Percentiles rank a stretch among this genome's conserved stretches.
Conservation (phyloP, 2,329 filamentous ascomycete species). For the Trichophyton equinum region DNA sequence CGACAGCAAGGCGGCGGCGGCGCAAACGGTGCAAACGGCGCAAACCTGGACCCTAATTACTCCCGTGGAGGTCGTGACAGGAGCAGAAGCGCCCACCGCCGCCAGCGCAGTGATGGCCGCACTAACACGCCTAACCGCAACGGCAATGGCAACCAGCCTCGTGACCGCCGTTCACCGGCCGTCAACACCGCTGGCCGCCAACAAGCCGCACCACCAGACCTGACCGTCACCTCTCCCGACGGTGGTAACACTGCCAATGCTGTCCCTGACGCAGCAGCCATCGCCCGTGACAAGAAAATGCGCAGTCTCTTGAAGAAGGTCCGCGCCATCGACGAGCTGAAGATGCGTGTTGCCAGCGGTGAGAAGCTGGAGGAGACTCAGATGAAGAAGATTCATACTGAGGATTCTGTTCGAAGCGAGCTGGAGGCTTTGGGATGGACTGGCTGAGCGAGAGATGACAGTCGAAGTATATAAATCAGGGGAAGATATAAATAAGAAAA, state of each 20-base stretch:
- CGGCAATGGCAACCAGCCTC: slow-evolving; percentile 5
- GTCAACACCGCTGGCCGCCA: slow-evolving; percentile 23
- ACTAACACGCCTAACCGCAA: slow-evolving; percentile 10
- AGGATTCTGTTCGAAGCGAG: slow-evolving; percentile 72
- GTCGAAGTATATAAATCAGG: not conserved
- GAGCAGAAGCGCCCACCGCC: slow-evolving; percentile 19
- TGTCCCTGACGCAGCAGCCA: slow-evolving; percentile 20
- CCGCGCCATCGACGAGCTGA: slow-evolving; percentile 90
- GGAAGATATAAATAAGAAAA: not conserved
- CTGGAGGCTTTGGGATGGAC: slow-evolving; percentile 50
- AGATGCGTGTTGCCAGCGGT: slow-evolving; percentile 86
- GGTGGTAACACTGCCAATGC: slow-evolving; percentile 14
- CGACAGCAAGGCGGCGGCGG: slow-evolving; percentile 25
- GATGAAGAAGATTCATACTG: slow-evolving; percentile 94
- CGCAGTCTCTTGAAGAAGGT: slow-evolving; percentile 93
- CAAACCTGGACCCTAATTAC: slow-evolving; percentile 15
- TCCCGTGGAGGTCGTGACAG: slow-evolving; percentile 20
- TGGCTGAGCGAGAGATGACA: slow-evolving; percentile 16
- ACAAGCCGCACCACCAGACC: slow-evolving; percentile 16
- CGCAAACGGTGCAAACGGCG: slow-evolving; percentile 20
- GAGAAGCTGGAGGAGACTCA: slow-evolving; percentile 98
- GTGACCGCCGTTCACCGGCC: slow-evolving; percentile 6
- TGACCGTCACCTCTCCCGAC: slow-evolving; percentile 22
- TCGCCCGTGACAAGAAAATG: slow-evolving; percentile 73
- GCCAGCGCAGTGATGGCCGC: slow-evolving; percentile 17